phyloP scores from a whole-genome alignment of 139 green algal genomes.

The Volvox africanus region DNA sequence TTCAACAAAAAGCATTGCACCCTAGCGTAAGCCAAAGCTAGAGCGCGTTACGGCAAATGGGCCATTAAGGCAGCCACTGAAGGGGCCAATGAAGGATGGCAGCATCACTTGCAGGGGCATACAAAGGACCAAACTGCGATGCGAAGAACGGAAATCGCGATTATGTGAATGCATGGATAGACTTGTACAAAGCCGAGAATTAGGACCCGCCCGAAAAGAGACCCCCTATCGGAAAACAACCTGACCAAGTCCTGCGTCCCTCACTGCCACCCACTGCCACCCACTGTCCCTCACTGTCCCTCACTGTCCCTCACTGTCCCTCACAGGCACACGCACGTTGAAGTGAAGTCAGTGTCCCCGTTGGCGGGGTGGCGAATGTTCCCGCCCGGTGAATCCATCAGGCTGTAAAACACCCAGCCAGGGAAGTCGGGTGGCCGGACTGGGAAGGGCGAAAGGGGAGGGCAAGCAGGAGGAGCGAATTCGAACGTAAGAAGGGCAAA shows the following conservation, averaged over 20 bases:
- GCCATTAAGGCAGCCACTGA: neutral
- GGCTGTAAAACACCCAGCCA: slow-evolving; percentile 25
- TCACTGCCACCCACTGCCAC: neutral
- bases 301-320: neutral
- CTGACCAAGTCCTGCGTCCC: neutral
- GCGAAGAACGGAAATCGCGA: too few species aligned
- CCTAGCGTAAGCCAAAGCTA: neutral
- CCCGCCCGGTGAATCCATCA: neutral
- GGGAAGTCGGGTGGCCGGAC: slow-evolving; percentile 3
- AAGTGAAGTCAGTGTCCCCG: slow-evolving; percentile 1
- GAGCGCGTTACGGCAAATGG: neutral
- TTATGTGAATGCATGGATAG: too few species aligned
- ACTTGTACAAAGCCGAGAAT: too few species aligned
- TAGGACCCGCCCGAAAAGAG: too few species aligned
- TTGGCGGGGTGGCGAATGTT: slow-evolving; percentile 23
- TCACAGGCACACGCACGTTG: neutral
- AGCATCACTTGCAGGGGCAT: too few species aligned
- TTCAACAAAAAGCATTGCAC: neutral
- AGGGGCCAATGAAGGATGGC: too few species aligned
- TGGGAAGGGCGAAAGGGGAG: neutral
- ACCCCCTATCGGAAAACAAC: too few species aligned
- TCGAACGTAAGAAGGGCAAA: too few species aligned
- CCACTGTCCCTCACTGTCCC: neutral
- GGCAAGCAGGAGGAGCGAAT: neutral
- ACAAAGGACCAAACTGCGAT: too few species aligned